phyloP scores from a whole-genome alignment of 257 asterid species.

The Ilex aquifolium region DNA sequence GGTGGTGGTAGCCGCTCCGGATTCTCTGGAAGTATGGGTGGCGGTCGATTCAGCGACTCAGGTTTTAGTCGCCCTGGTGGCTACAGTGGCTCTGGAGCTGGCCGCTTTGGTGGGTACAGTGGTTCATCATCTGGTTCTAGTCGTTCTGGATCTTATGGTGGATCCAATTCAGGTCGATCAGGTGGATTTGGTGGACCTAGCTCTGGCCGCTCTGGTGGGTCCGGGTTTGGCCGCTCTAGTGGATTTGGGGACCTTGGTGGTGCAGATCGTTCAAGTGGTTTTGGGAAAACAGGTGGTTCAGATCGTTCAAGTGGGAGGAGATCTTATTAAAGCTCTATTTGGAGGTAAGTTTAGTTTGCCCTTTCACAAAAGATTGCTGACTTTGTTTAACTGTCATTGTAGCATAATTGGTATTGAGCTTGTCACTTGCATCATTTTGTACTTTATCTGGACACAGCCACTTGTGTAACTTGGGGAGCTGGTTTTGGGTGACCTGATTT shows the following conservation, averaged over 20 bases:
- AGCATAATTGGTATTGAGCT: no score
- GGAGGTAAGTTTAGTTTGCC: no score
- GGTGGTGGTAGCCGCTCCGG: constrained; percentile 46
- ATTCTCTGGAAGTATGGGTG: constrained; percentile 25
- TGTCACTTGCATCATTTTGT: no score
- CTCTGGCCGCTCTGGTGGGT: constrained; percentile 25
- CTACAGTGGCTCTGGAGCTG: constrained; percentile 35
- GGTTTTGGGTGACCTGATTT: no score
- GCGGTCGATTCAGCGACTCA: constrained; percentile 55
- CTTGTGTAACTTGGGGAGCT: no score
- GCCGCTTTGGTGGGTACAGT: constrained; percentile 29
- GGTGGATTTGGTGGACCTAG: constrained; percentile 22
- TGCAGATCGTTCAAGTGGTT: constrained; percentile 38
- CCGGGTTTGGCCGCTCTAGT: constrained; percentile 19
- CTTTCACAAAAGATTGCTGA: no score
- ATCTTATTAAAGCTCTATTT: background rate
- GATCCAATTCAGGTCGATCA: constrained; percentile 37
- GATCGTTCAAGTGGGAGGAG: constrained; percentile 33
- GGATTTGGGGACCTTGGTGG: constrained; percentile 21
- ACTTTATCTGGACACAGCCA: no score
- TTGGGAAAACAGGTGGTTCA: constrained; percentile 41
- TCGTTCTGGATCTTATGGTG: constrained; percentile 47
- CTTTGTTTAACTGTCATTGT: no score
- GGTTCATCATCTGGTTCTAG: constrained; percentile 25
- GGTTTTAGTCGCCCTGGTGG: constrained; percentile 60